Percentiles rank a stretch among this genome's conserved stretches.
phyloP scores from a whole-genome alignment of 192 early-diverging fungal species.

The Gryganskiella cystojenkinii region DNA sequence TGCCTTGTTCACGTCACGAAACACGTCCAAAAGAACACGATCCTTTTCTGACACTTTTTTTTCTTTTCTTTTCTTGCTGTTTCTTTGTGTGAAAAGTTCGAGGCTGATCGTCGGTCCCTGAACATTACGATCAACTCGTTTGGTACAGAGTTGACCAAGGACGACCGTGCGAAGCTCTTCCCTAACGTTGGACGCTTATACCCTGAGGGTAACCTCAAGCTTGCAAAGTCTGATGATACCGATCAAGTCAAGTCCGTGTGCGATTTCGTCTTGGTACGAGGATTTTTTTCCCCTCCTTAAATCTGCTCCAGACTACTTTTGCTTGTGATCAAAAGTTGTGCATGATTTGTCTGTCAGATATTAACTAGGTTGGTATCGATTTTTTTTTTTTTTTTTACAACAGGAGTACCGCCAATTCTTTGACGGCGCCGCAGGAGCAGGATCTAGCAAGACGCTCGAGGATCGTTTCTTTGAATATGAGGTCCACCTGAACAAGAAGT shows the following conservation, averaged over 20 bases:
- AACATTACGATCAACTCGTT: constrained; percentile 99
- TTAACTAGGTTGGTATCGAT: too few species aligned
- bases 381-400: background rate
- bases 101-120: constrained; percentile 97
- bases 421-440: constrained; percentile 57
- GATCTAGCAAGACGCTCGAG: constrained; percentile 82
- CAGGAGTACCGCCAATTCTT: constrained; percentile 94
- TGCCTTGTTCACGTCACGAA: background rate
- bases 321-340: too few species aligned
- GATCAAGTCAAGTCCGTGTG: constrained; percentile 92
- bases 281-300: background rate
- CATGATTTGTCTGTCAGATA: too few species aligned
- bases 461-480: constrained; percentile 97
- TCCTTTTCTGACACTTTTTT: background rate
- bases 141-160: constrained; percentile 96
- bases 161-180: constrained; percentile 95
- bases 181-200: constrained; percentile 92
- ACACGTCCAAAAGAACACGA: background rate
- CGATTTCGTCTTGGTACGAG: constrained; percentile 82
- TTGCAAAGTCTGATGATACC: constrained; percentile 90
- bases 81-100: constrained; percentile 71
- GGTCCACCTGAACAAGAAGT: constrained; percentile 91
- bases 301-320: background rate
- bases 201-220: constrained; percentile 87
- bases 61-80: constrained; percentile 1